A percentile compares a stretch with the other conserved stretches of the same genome.
Evolutionary conservation across 169 alveolate genomes (phyloP).

Genomic region (Theileria luwenshuni): DNA sequence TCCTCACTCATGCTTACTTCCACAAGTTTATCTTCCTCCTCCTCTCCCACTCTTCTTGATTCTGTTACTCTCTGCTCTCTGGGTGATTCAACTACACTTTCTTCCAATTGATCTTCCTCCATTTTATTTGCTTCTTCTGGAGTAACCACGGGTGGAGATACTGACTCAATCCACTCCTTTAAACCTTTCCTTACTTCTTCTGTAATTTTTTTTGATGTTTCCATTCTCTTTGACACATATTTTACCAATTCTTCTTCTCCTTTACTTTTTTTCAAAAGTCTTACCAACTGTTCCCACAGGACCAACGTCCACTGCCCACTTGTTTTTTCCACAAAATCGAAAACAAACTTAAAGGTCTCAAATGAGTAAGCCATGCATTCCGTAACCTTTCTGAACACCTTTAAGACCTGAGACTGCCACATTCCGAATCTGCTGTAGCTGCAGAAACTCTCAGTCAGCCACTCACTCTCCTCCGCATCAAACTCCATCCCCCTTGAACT

Average conservation of each 20-base stretch:
- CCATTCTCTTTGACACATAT: not conserved
- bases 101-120: not conserved
- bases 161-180: too few relatives aligned
- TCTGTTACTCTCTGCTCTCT: not conserved
- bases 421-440: conserved; percentile 1
- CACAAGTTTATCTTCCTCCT: conserved; percentile 1
- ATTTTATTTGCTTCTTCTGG: not conserved
- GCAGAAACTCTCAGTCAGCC: conserved; percentile 17
- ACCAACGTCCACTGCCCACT: not conserved
- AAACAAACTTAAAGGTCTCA: not conserved
- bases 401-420: not conserved
- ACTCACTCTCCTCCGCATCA: conserved; percentile 24
- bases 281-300: not conserved
- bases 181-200: too few relatives aligned
- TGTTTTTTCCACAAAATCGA: not conserved
- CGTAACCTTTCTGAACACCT: conserved; percentile 1
- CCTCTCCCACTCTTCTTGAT: not conserved
- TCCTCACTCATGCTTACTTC: too few relatives aligned
- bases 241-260: not conserved
- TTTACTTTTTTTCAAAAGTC: not conserved
- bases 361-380: not conserved
- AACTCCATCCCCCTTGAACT: conserved; percentile 19
- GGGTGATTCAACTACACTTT: conserved; percentile 1
- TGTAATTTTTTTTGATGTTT: too few relatives aligned
- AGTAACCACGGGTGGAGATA: too few relatives aligned